Evolutionary conservation across 2,329 filamentous ascomycete species (phyloP).

Genomic region (Aspergillus eucalypticola): DNA sequence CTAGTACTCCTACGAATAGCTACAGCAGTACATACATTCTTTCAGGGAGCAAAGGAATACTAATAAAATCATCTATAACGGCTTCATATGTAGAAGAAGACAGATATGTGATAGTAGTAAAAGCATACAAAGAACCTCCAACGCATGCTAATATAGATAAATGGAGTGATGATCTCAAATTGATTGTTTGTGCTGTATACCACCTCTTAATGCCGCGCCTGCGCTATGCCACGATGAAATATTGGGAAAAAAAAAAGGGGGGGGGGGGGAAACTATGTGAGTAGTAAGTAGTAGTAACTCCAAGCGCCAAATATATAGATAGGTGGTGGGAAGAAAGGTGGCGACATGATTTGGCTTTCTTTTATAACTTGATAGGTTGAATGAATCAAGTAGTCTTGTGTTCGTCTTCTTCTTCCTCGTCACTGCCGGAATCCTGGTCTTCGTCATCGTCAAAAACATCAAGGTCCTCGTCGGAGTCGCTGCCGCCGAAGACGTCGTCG

Average conservation of each 20-base stretch:
- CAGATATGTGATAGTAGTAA: too few relatives aligned
- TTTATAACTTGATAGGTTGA: too few relatives aligned
- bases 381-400: not conserved
- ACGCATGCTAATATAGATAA: not conserved
- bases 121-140: not conserved
- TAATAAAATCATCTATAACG: too few relatives aligned
- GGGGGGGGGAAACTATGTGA: not conserved
- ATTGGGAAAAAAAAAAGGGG: too few relatives aligned
- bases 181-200: not conserved
- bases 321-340: not conserved
- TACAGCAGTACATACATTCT: too few relatives aligned
- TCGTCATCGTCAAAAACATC: constrained; percentile 44
- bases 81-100: too few relatives aligned
- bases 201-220: constrained; percentile 13
- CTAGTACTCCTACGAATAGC: too few relatives aligned
- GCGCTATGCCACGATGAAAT: constrained; percentile 13
- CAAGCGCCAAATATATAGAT: not conserved
- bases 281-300: not conserved
- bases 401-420: constrained; percentile 41
- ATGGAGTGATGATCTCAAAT: not conserved
- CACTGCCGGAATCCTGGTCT: constrained; percentile 56
- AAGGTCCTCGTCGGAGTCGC: constrained; percentile 59
- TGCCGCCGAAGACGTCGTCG: constrained; percentile 76
- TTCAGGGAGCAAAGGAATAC: too few relatives aligned
- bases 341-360: not conserved